Evolutionary conservation across 148 eudicot species (phyloP).

Genomic region (Oxyria digyna): DNA sequence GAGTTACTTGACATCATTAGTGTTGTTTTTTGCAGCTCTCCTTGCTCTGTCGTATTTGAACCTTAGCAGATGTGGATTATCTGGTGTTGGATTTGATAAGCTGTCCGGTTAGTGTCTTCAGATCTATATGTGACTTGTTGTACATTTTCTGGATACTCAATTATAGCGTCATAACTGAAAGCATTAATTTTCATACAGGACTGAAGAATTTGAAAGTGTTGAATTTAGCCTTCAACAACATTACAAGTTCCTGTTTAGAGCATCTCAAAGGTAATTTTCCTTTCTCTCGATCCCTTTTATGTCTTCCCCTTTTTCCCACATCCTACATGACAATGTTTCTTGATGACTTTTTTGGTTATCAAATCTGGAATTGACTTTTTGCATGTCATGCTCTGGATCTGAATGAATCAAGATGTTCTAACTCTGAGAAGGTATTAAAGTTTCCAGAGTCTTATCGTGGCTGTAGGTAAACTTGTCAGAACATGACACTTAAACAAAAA

Average conservation of each 20-base stretch:
- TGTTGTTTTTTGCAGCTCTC: slow-evolving; percentile 44
- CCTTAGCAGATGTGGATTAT: slow-evolving; percentile 72
- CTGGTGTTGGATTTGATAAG: slow-evolving; percentile 70
- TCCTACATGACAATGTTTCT: background rate
- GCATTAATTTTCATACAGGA: slow-evolving; percentile 26
- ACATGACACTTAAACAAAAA: background rate
- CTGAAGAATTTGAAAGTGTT: slow-evolving; percentile 58
- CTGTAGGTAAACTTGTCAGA: background rate
- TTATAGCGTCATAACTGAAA: background rate
- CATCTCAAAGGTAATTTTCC: slow-evolving; percentile 55
- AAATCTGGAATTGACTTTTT: slow-evolving; percentile 3
- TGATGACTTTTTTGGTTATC: slow-evolving; percentile 1
- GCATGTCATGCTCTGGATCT: slow-evolving; percentile 4
- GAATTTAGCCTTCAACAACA: slow-evolving; percentile 81
- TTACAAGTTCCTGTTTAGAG: slow-evolving; percentile 63
- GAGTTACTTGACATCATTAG: background rate
- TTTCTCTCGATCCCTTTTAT: background rate
- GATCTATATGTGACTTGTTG: background rate
- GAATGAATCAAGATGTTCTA: slow-evolving; percentile 2
- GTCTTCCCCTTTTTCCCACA: background rate
- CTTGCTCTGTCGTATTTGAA: slow-evolving; percentile 64
- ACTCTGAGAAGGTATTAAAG: slow-evolving; percentile 4
- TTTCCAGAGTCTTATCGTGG: background rate
- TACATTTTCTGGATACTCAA: background rate
- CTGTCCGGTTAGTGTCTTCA: slow-evolving; percentile 49